Evolutionary conservation across 176 grass and related monocot species (phyloP).

Genomic region (Aechmea fasciata): DNA sequence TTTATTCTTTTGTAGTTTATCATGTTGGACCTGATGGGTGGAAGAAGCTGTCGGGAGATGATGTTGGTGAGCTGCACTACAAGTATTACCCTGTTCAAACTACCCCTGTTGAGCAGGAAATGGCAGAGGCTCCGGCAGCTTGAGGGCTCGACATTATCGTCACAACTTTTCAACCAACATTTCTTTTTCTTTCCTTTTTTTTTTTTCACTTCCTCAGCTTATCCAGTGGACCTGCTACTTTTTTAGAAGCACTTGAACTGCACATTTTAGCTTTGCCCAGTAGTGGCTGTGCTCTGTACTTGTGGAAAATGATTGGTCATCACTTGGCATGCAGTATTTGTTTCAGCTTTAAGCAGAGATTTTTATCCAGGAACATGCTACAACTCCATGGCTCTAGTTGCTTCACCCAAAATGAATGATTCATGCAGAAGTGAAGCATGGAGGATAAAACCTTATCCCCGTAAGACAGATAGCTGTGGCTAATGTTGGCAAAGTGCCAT

Average conservation of each 20-base stretch:
- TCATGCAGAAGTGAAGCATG: background rate
- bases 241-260: no score
- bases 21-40: slow-evolving; percentile 74
- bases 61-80: slow-evolving; percentile 82
- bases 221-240: no score
- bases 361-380: no score
- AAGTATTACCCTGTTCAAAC: slow-evolving; percentile 66
- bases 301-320: no score
- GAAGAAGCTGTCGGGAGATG: slow-evolving; percentile 94
- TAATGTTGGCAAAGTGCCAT: background rate
- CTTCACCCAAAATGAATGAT: background rate
- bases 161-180: background rate
- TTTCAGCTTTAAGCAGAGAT: no score
- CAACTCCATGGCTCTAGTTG: background rate
- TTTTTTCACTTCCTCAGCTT: no score
- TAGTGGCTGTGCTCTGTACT: no score
- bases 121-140: slow-evolving; percentile 48
- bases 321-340: no score
- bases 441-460: slow-evolving; percentile 10
- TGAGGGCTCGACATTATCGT: slow-evolving; percentile 11
- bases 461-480: slow-evolving; percentile 4
- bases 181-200: no score
- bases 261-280: no score
- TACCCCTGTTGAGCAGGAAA: slow-evolving; percentile 62
- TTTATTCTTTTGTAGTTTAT: slow-evolving; percentile 42